These are phyloP conservation scores for Chytridium lagenaria DNA, from an alignment of 371 early-diverging fungal genomes.

Conservation along the genomic window DNA sequence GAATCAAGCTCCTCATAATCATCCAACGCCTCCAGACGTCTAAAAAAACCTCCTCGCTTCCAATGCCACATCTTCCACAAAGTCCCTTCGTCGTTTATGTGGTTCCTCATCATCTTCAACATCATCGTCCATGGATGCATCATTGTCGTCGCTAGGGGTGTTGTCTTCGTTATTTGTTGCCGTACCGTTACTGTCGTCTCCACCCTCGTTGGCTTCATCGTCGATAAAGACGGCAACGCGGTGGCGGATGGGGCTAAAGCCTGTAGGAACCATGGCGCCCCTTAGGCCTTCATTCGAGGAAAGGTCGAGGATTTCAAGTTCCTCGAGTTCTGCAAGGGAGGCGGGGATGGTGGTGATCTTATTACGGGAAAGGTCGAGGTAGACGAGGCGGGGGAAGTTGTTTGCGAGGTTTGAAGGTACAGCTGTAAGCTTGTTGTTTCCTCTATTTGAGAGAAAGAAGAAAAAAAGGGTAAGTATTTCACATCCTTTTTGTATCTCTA, in stretches of 20 bases:
- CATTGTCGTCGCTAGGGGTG: conserved; percentile 25
- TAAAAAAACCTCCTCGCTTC: conserved; percentile 31
- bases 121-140: conserved; percentile 15
- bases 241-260: conserved; percentile 41
- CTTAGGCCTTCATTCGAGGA: conserved; percentile 37
- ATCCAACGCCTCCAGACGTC: conserved; percentile 25
- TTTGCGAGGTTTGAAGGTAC: conserved; percentile 42
- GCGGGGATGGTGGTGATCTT: conserved; percentile 37
- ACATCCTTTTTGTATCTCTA: not conserved
- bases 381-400: conserved; percentile 46
- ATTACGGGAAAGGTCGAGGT: conserved; percentile 48
- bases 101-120: conserved; percentile 6
- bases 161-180: conserved; percentile 26
- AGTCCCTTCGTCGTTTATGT: conserved; percentile 21
- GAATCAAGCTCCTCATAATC: conserved; percentile 28
- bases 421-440: conserved; percentile 41
- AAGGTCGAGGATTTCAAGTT: conserved; percentile 47
- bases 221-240: conserved; percentile 45
- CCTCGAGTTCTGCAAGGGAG: conserved; percentile 37
- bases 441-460: conserved; percentile 32
- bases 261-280: conserved; percentile 30
- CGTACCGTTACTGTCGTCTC: conserved; percentile 16
- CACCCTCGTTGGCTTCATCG: conserved; percentile 28
- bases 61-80: conserved; percentile 35
- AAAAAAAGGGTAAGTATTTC: not conserved